Percentiles rank a stretch among this genome's conserved stretches.
These are phyloP conservation scores for Hypomontagnella submonticulosa DNA, from an alignment of 495 filamentous ascomycete genomes.

Conservation along the genomic window DNA sequence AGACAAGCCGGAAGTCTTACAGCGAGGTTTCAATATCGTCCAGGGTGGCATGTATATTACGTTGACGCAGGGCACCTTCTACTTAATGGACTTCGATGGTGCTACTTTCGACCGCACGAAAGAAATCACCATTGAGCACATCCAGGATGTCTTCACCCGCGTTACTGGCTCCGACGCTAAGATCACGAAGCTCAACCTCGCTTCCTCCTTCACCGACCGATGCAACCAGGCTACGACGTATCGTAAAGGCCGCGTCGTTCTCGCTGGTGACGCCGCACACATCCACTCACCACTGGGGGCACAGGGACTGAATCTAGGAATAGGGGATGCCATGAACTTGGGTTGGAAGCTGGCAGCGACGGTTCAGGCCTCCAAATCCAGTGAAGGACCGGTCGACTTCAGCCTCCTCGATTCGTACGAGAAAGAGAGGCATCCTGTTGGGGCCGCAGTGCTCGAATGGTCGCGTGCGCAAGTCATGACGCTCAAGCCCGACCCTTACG, in stretches of 20 bases:
- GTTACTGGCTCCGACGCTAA: constrained; percentile 41
- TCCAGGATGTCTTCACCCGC: constrained; percentile 45
- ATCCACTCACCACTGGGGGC: constrained; percentile 26
- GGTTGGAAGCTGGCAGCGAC: constrained; percentile 28
- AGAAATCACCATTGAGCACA: constrained; percentile 43
- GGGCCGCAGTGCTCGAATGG: constrained; percentile 46
- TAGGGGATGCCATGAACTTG: constrained; percentile 22
- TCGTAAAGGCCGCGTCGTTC: constrained; percentile 17
- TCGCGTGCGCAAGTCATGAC: constrained; percentile 42
- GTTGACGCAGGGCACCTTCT: constrained; percentile 9
- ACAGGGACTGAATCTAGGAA: constrained; percentile 21
- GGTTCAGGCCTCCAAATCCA: not conserved
- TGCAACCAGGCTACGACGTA: constrained; percentile 43
- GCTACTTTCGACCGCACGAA: constrained; percentile 38
- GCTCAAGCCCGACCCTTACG: constrained; percentile 39
- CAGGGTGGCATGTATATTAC: constrained; percentile 38
- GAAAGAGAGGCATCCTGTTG: constrained; percentile 44
- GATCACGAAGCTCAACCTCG: constrained; percentile 41
- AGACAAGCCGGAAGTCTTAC: constrained; percentile 38
- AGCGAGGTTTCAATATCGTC: constrained; percentile 39
- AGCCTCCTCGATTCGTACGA: constrained; percentile 47
- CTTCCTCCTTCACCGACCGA: constrained; percentile 47
- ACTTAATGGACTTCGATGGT: constrained; percentile 48
- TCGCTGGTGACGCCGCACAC: constrained; percentile 27
- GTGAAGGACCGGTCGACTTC: constrained; percentile 1